Evolutionary conservation across 2,329 filamentous ascomycete genomes (phyloP), one percentile per base, ranked within the genome.

Genomic region (Aspergillus calidoustus): DNA sequence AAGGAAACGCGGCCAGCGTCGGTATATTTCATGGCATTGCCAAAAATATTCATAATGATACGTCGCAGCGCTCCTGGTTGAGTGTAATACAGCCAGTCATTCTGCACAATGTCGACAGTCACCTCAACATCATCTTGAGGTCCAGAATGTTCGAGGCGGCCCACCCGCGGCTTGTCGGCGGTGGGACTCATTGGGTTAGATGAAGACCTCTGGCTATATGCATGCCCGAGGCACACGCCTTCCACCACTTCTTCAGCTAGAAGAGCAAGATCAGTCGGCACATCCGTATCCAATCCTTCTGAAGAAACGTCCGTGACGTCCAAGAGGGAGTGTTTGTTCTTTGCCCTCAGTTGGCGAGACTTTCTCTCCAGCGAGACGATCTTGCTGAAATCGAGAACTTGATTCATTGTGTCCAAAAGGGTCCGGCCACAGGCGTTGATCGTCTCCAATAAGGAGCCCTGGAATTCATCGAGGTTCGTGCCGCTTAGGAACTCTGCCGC

Each of bases 11-110:
- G 82, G 3, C 86, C 86, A 1, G 74, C 69, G 2, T 80, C 77
- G 0, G 86, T 89, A 61, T 88, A 89, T 69, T 89, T 89, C 68
- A 89, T 78, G 0, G 87, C 81, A 66, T 89, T 89, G 8, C 84
- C 84, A 47, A 88, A 84, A 0, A 89, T 68, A 59, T 89, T 89
- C 85, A 88, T 87, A 52, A 88, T 79, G 51, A 89, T 82, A 7
- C 85, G 79, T 52, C 81, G 76, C 63, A 83, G 73, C 2, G 81
- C 82, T 0, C 87, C 86, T 0, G 84, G 81, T 51, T 88, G 82
- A 3, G 84, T 82, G 4, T 81, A 76, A 66, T 86, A 87, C 1
- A 76, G 72, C 85, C 87, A 89, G 56, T 78, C 63, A 23, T 77
- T 60, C 69, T 76, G 79, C 3, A 83, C 79, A 13, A 88, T 81